Evolutionary conservation across 495 filamentous ascomycete genomes (phyloP), one percentile per base, ranked within the genome.

Genomic region (Penicillium antarcticum): DNA sequence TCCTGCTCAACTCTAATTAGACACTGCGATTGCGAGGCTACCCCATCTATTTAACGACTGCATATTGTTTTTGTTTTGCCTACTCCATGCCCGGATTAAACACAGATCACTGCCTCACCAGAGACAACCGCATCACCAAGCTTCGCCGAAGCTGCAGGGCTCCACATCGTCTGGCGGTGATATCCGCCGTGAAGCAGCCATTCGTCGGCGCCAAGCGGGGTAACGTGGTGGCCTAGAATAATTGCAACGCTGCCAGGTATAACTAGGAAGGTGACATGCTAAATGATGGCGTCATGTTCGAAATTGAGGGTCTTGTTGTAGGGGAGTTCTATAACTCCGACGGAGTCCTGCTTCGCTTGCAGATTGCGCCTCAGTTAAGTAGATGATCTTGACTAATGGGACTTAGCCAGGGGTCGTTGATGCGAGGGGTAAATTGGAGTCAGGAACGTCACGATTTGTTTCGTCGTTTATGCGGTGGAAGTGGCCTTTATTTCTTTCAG

Each of bases 191-290:
- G 3, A 13, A 34, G 13, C 14, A 32, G 12, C 12, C 13, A 58
- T 55, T 58, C 45, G 56, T 14, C n/a, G 4, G 6, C 26, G 1
- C 3, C 7, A 21, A 36, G 42, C 31, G 51, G 46, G 56, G 52
- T 41, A 26, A 42, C 9, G 12, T 2, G 18, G 37, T 7, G 7
- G 43, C 37, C 18, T 32, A 34, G 23, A n/a, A 4, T 14, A 16
- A 55, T 47, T 62, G 58, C 24, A 58, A 61, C 58, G 38, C 52
- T 45, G 48, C 48, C 32, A 59, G 18, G 21, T 11, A 31, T 34
- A 57, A 52, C 48, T 50, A 36, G 50, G 53, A 60, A 53, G 54
- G 46, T 51, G 46, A 57, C 45, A 53, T 48, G 29, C 24, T 29
- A 13, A 35, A 7, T 5, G 1, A 50, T 50, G 41, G 21, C 41